Base-by-base conservation (phyloP, 139 green algal species). In the Picochlorum costavermella region DNA sequence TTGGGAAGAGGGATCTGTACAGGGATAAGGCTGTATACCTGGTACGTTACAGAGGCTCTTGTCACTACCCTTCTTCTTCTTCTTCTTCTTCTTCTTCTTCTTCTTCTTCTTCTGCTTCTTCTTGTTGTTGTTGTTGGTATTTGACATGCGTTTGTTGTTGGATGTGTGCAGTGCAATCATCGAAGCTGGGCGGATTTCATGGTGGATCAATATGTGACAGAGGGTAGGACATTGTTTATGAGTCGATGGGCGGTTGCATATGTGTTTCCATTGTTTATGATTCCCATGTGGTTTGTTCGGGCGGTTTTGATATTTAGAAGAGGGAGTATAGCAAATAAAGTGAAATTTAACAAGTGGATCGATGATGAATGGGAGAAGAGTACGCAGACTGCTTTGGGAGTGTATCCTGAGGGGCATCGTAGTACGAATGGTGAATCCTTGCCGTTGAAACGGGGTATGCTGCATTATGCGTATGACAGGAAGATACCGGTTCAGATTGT, bases 101-200 rank as follows among this genome's bases (percentile, higher is more conserved):
- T 23, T 23, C 20, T 23, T 23, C 20, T 23, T 23, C 20, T 23
- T 23, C 20, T 23, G 0, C n/a, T n/a, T n/a, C n/a, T n/a, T n/a
- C n/a, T n/a, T 3, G 29, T 2, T 8, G 33, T 40, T 40, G 8
- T 40, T 40, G 8, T 40, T 40, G 1, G 33, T 40, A 40, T 40
- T 40, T 40, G 33, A 40, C 33, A 9, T 23, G 20, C 20, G 20
- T 23, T 23, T 23, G 20, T 23, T 23, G 20, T 23, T 23, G 20
- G 20, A 51, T 56, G 3, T n/a, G 16, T 56, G 72, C 84, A 95
- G 77, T 79, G 77, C 75, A 96, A 96, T 64, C 90, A 96, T 68
- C 79, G 90, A 23, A 86, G 73, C 48, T 96, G 90, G 90, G 82
- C 80, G 1, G 90, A 96, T 63, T 95, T 96, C 56, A 93, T 95